Conservation (phyloP, 1,284 basidiomycete genomes). For the Sanguinoderma infundibulare region DNA sequence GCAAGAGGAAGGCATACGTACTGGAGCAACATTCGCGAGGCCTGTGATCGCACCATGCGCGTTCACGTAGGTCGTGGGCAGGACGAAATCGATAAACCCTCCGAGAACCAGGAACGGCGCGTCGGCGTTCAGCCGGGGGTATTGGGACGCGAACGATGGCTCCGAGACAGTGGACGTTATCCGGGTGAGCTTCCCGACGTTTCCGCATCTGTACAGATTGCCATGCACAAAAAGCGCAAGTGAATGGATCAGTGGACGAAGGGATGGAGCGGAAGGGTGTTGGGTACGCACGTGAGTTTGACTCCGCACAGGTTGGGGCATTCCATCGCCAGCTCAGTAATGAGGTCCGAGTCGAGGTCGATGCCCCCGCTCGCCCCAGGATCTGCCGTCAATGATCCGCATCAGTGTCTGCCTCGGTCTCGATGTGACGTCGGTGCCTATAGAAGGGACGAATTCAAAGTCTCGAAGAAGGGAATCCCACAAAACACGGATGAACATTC, state of each 20-base stretch:
- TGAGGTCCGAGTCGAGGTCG: slow-evolving; percentile 86
- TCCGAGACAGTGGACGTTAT: slow-evolving; percentile 73
- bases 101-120: slow-evolving; percentile 69
- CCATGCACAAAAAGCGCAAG: neutral
- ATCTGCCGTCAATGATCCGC: slow-evolving; percentile 45
- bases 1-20: slow-evolving; percentile 26
- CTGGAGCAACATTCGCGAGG: slow-evolving; percentile 56
- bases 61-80: slow-evolving; percentile 49
- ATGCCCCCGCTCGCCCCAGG: slow-evolving; percentile 85
- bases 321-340: slow-evolving; percentile 76
- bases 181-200: slow-evolving; percentile 88
- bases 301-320: slow-evolving; percentile 81
- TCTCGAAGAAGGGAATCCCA: neutral
- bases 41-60: slow-evolving; percentile 64
- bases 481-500: neutral
- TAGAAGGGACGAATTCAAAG: neutral
- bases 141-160: slow-evolving; percentile 55
- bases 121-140: slow-evolving; percentile 68
- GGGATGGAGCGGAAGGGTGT: neutral
- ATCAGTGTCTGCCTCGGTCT: neutral
- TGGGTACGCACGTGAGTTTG: slow-evolving; percentile 76
- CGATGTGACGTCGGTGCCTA: neutral
- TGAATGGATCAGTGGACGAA: neutral
- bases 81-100: slow-evolving; percentile 60
- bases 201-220: slow-evolving; percentile 67